Evolutionary conservation across 768 basidiomycete genomes (phyloP), one percentile per base, ranked within the genome.

Genomic region (Boletus rex-veris): DNA sequence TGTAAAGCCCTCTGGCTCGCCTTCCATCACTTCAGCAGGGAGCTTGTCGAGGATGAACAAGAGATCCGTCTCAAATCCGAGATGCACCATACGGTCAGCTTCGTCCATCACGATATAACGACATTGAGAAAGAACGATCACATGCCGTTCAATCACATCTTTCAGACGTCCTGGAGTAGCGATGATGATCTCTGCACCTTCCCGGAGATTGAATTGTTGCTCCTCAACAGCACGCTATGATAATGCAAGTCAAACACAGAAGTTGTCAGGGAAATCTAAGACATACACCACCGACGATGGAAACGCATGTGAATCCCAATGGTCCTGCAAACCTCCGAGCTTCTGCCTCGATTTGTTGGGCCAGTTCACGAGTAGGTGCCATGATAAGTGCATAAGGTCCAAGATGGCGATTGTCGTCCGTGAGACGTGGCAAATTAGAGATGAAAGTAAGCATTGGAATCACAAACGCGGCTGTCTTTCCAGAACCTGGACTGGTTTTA

Each of bases 51-150:
- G 75, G 63, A 99, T 98, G 70, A 92, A 97, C 24, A 89, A 92
- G 43, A 99, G 74, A 68, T 97, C 95, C 15, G 81, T 83, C 71
- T 99, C 97, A 68, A 99, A 99, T 15, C 97, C 97, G 30, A 98
- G 84, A 65, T 95, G 86, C 57, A 99, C 95, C 97, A 99, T 98
- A 48, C 97, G 84, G 71, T 99, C 97, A 15, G 97, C 97, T 77
- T 99, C 97, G 70, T 99, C 97, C 97, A 99, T 97, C 60, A 99
- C 96, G 54, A 99, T 87, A 66, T 99, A 98, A 3, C 92, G 92
- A 71, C 97, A 98, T 71, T 99, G 97, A 7, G 90, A 89, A 41
- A 99, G 80, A 18, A 99, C 97, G 40, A 99, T 79, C 43, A 98
- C 92, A 69, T 90, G 91, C 19, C 94, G 85, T 73, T 99, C 96